These are phyloP conservation scores for Lithohypha guttulata DNA, from an alignment of 2,329 filamentous ascomycete genomes.

Conservation along the genomic window DNA sequence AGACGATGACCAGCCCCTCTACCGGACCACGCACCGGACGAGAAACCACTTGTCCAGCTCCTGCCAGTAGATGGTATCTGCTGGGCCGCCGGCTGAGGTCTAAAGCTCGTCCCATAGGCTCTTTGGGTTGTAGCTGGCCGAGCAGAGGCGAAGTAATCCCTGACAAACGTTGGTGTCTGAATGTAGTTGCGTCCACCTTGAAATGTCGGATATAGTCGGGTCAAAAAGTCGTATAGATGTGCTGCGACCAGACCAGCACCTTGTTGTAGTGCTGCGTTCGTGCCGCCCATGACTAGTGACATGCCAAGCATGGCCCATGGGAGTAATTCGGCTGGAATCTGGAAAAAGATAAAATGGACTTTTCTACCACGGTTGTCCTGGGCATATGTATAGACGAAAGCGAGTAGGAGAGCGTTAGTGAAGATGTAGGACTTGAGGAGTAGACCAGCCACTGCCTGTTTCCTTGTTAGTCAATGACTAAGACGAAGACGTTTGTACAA, in stretches of 20 bases:
- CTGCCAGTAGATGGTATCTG: constrained; percentile 9
- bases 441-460: constrained; percentile 33
- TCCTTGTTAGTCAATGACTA: constrained; percentile 21
- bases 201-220: constrained; percentile 76
- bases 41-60: constrained; percentile 19
- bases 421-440: constrained; percentile 27
- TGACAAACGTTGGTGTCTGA: constrained; percentile 61
- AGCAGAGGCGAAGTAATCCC: constrained; percentile 49
- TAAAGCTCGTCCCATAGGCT: constrained; percentile 46
- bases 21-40: constrained; percentile 1
- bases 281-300: constrained; percentile 58
- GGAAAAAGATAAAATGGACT: constrained; percentile 70
- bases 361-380: constrained; percentile 74
- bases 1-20: constrained; percentile 12
- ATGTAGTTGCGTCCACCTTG: constrained; percentile 72
- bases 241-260: constrained; percentile 73
- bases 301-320: constrained; percentile 70
- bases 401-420: constrained; percentile 57
- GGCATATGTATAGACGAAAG: constrained; percentile 71
- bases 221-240: constrained; percentile 83
- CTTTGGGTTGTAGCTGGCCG: constrained; percentile 35
- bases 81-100: constrained; percentile 5
- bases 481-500: constrained; percentile 22
- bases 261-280: constrained; percentile 49
- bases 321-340: constrained; percentile 68